phyloP scores from a whole-genome alignment of 1,139 yeast genomes.

The Scheffersomyces insectosa region DNA sequence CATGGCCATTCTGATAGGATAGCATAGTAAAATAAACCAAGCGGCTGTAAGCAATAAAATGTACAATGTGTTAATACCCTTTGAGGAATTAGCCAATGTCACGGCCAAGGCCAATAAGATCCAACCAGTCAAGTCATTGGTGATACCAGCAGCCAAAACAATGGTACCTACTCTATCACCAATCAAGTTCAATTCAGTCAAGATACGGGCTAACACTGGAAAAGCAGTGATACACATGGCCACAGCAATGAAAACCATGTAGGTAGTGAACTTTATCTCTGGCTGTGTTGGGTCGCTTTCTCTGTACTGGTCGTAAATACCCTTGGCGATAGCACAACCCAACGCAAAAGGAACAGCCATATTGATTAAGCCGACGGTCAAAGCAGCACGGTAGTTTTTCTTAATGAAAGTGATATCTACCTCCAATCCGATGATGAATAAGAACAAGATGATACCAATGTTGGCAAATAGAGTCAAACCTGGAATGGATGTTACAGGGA shows the following conservation, averaged over 20 bases:
- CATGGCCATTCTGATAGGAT: constrained; percentile 55
- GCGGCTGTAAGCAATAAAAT: constrained; percentile 64
- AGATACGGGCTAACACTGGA: constrained; percentile 77
- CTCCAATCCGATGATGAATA: constrained; percentile 77
- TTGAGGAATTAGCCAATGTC: constrained; percentile 71
- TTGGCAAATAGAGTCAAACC: constrained; percentile 69
- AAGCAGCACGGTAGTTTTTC: constrained; percentile 59
- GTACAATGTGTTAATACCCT: constrained; percentile 67
- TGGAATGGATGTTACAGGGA: constrained; percentile 62
- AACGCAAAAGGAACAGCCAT: constrained; percentile 78
- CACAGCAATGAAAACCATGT: constrained; percentile 74
- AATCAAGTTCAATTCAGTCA: constrained; percentile 68
- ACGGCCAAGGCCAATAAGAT: constrained; percentile 71
- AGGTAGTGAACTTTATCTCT: constrained; percentile 62
- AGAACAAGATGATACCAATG: constrained; percentile 68
- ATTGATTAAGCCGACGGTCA: constrained; percentile 66
- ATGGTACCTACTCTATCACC: constrained; percentile 77
- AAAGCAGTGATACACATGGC: constrained; percentile 83
- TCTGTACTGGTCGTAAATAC: constrained; percentile 58
- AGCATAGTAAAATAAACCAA: constrained; percentile 62
- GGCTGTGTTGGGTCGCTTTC: constrained; percentile 24
- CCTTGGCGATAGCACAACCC: constrained; percentile 71
- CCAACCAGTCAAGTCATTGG: constrained; percentile 84
- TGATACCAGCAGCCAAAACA: constrained; percentile 78
- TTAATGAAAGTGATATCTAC: constrained; percentile 67